Conservation (phyloP, 1,284 basidiomycete species). For the Apiotrichum montevideense region DNA sequence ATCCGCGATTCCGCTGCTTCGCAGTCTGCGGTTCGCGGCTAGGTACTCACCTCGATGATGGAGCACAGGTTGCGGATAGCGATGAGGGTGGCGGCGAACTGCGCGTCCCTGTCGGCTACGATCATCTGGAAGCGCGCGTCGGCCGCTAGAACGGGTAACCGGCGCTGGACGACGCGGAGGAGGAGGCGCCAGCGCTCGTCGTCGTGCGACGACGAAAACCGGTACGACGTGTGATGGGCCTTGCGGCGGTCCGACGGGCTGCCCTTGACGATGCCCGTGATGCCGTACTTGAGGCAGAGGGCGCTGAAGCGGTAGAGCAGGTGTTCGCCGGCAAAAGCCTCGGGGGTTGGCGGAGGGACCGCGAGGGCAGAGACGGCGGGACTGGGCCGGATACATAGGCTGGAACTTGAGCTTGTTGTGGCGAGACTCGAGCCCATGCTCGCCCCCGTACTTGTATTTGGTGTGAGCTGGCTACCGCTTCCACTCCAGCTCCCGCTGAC, state of each 20-base stretch:
- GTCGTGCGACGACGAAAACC: neutral
- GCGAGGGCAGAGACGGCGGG: no score
- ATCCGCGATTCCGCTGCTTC: no score
- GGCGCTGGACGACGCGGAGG: neutral
- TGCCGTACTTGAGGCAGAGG: constrained; percentile 1
- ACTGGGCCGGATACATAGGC: no score
- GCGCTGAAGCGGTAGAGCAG: neutral
- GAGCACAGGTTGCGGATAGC: neutral
- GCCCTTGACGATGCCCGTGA: neutral
- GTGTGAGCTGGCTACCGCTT: no score
- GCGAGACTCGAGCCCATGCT: no score
- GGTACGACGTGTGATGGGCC: neutral
- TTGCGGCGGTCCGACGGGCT: neutral
- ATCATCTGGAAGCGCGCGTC: neutral
- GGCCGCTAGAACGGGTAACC: neutral
- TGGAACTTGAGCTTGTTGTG: no score
- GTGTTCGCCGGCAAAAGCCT: no score
- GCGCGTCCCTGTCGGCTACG: neutral
- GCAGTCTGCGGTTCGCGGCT: no score
- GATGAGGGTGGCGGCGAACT: neutral
- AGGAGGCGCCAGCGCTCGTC: neutral
- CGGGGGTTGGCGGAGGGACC: no score
- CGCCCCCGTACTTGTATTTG: no score
- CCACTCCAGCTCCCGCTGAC: no score
- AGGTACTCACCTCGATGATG: neutral